Evolutionary conservation across 2,329 filamentous ascomycete species (phyloP), one percentile per base, ranked within the genome.

Genomic region (Penicillium capsulatum): DNA sequence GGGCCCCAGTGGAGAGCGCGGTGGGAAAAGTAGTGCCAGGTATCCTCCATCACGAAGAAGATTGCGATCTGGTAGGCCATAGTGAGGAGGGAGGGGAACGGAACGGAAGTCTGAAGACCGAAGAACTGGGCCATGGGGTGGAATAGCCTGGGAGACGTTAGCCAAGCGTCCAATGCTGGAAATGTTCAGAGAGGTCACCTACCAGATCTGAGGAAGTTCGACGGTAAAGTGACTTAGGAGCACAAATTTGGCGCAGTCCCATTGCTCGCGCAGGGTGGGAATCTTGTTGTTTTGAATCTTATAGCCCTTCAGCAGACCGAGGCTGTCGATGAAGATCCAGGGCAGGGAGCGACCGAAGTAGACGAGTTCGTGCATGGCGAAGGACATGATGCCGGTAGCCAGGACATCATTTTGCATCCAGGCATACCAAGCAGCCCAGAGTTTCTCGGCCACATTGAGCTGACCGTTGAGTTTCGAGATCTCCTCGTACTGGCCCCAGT

Each of bases 21-120:
- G 72, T 98, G 92, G 54, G 81, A 81, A 83, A 90, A 97, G 77
- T 98, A 98, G 71, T 98, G 92, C 92, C 92, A 98, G 53, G 91
- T 74, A 68, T 98, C 92, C 69, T 98, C 92, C 60, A 96, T 70
- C 43, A 97, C 78, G 71, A 98, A 98, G 77, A 97, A 94, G 63
- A 97, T 76, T 45, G 83, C 79, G 54, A 98, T 91, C 60, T 98
- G 92, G 64, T 86, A 81, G 50, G 84, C 84, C 76, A 98, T 97
- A 60, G 83, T 96, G 71, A 77, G 84, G 53, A 83, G 58, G 9
- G 84, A 74, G 22, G 92, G 92, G 74, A 98, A 98, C 7, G 91
- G 92, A 34, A 95, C 86, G 47, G 81, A 80, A 51, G 86, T 95
- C 43, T 83, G 76, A 69, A 98, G 84, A 58, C 92, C 92, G 64